These are phyloP conservation scores for Podospora pseudocomata DNA, from an alignment of 495 filamentous ascomycete genomes.

Conservation along the genomic window DNA sequence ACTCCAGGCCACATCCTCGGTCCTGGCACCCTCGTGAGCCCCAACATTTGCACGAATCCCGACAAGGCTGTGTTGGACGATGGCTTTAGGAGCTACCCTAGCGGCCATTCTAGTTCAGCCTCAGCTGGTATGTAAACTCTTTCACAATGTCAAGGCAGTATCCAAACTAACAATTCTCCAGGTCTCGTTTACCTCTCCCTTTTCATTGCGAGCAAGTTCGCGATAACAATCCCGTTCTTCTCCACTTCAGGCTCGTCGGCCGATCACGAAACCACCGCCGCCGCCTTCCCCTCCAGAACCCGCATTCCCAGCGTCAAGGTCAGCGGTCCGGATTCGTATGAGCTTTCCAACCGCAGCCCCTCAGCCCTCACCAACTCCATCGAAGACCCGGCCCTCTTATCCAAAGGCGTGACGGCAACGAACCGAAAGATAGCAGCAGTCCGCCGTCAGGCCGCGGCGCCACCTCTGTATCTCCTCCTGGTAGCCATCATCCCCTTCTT, in stretches of 20 bases:
- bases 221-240: conserved; percentile 56
- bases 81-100: conserved; percentile 83
- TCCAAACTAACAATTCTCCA: conserved; percentile 7
- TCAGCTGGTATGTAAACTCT: conserved; percentile 53
- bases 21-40: conserved; percentile 57
- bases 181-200: conserved; percentile 75
- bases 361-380: conserved; percentile 22
- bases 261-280: conserved; percentile 33
- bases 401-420: conserved; percentile 42
- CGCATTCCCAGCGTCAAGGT: conserved; percentile 22
- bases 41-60: conserved; percentile 64
- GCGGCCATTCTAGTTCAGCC: conserved; percentile 58
- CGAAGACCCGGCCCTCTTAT: conserved; percentile 22
- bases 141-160: neutral
- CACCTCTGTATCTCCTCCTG: conserved; percentile 64
- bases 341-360: conserved; percentile 23
- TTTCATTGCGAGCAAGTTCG: conserved; percentile 61
- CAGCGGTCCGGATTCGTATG: conserved; percentile 27
- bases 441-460: conserved; percentile 64
- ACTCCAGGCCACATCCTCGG: conserved; percentile 13
- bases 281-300: conserved; percentile 51
- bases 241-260: conserved; percentile 37
- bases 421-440: conserved; percentile 44
- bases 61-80: conserved; percentile 68
- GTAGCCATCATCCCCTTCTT: conserved; percentile 62